Evolutionary conservation across 75 land plant genomes (phyloP).

Genomic region (Pinus albicaulis): DNA sequence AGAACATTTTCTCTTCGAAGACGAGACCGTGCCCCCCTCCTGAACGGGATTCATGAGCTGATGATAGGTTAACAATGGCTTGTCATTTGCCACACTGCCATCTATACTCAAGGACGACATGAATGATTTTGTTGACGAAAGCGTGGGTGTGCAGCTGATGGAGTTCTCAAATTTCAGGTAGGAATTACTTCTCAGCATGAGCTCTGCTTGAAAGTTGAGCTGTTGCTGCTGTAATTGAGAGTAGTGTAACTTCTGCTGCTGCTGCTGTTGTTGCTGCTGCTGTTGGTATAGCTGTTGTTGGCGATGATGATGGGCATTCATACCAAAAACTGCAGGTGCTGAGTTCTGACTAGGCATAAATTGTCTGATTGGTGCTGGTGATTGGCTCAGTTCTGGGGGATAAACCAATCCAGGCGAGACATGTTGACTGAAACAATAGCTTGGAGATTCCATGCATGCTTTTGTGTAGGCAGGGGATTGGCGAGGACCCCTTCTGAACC

Average conservation of each 20-base stretch:
- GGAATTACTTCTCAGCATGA: constrained; percentile 27
- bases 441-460: constrained; percentile 20
- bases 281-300: neutral
- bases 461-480: constrained; percentile 1
- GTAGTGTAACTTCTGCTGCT: constrained; percentile 8
- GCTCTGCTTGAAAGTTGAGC: constrained; percentile 49
- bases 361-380: constrained; percentile 13
- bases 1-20: constrained; percentile 46
- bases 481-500: constrained; percentile 44
- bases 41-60: constrained; percentile 6
- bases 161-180: constrained; percentile 63
- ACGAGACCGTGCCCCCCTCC: neutral
- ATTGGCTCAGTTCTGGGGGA: neutral
- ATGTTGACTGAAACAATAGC: constrained; percentile 8
- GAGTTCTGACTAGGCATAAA: neutral
- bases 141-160: constrained; percentile 60
- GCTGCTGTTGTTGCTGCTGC: neutral
- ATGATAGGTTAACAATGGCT: neutral
- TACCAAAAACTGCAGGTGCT: neutral
- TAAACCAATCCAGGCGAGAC: neutral
- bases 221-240: constrained; percentile 29
- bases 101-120: constrained; percentile 79
- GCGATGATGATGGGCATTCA: neutral
- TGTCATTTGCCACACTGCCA: constrained; percentile 45
- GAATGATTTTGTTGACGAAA: constrained; percentile 66